Evolutionary conservation across 169 alveolate species (phyloP), one percentile per base, ranked within the genome.

Genomic region (Eimeria praecox): DNA sequence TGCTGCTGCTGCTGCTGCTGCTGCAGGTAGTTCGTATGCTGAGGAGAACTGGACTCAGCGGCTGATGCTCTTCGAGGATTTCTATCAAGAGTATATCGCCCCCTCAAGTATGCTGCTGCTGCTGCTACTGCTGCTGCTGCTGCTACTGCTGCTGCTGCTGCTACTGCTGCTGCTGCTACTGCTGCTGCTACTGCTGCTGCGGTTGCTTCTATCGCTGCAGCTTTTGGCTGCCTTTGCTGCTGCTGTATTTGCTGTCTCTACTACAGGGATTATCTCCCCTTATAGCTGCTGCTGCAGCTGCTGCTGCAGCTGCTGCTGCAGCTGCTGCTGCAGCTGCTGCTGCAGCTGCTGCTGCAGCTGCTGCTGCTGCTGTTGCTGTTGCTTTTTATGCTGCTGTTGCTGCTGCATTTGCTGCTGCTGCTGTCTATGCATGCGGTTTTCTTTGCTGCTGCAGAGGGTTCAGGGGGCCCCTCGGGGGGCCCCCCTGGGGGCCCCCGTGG

Each of bases 11-110:
- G 49, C 95, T 91, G 69, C 91, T 30, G 91, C 75, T 44, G 95
- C 73, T 49, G 90, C 80, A 80, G 96, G 96, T 49, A 59, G 88
- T 42, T 82, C 94, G 9, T 94, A 94, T 66, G 89, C 96, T 35
- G 94, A 56, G 40, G 88, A 83, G 89, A 78, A 75, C 64, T 94
- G 96, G 96, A 83, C 94, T 5, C 96, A 94, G 83, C 75, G 83
- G n/a, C 95, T 91, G 82, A 75, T 91, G 91, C 82, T 69, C 66
- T 83, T 83, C 18, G 95, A 91, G 27, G 94, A 64, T 4, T 89
- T 89, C 49, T 89, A 33, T 46, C 35, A 35, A 10, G 77, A 62
- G 16, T 89, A 44, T 44, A 33, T 42, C 89, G 30, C 73, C 12
- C 75, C 95, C 20, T 12, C 66, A 3, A 1, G 86, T 62, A 46